phyloP scores from a whole-genome alignment of 345 rosid genomes.

The Salix viminalis region DNA sequence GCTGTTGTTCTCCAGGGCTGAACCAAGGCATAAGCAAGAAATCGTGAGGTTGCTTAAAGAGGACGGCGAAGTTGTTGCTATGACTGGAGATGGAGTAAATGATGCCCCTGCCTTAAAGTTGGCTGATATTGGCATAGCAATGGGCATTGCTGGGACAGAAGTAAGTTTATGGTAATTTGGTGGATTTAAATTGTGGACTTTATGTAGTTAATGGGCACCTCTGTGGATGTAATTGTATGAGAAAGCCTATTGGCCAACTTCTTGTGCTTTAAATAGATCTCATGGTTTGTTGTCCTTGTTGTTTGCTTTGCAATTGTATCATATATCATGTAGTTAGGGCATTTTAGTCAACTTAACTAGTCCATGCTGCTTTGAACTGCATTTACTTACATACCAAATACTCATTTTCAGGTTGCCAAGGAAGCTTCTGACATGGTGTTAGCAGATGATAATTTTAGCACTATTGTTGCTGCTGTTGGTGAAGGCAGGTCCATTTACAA shows the following conservation, averaged over 20 bases:
- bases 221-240: neutral
- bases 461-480: conserved; percentile 94
- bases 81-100: conserved; percentile 99
- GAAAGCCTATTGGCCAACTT: neutral
- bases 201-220: neutral
- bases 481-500: conserved; percentile 93
- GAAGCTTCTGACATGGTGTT: conserved; percentile 98
- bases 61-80: conserved; percentile 98
- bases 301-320: neutral
- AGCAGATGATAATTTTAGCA: conserved; percentile 96
- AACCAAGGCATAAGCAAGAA: conserved; percentile 96
- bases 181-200: neutral
- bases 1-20: conserved; percentile 89
- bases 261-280: neutral
- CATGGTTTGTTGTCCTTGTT: neutral
- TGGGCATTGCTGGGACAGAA: conserved; percentile 98
- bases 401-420: conserved; percentile 68
- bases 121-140: conserved; percentile 97
- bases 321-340: neutral
- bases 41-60: conserved; percentile 94
- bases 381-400: conserved; percentile 3
- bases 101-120: conserved; percentile 97
- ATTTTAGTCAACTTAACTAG: neutral
- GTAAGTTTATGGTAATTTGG: conserved; percentile 21
- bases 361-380: neutral